These are phyloP conservation scores for Oligophagozyma castellii DNA, from an alignment of 1,139 yeast species.

Conservation along the genomic window DNA sequence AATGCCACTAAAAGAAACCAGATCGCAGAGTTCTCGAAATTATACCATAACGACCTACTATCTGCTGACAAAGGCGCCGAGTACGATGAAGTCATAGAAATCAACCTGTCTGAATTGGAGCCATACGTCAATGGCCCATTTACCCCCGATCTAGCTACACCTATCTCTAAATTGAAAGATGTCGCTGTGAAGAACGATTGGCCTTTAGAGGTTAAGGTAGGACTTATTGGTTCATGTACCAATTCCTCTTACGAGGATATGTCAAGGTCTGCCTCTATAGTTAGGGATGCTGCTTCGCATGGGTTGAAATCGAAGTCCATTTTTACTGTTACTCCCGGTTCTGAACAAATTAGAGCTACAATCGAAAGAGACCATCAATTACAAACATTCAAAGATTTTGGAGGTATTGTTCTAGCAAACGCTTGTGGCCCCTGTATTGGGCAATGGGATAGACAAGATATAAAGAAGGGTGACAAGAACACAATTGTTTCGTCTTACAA, in stretches of 20 bases:
- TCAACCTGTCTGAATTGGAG: slow-evolving; percentile 88
- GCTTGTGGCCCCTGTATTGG: slow-evolving; percentile 99
- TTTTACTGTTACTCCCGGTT: slow-evolving; percentile 96
- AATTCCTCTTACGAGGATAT: slow-evolving; percentile 98
- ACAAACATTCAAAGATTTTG: slow-evolving; percentile 78
- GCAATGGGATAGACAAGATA: slow-evolving; percentile 98
- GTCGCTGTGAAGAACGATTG: slow-evolving; percentile 79
- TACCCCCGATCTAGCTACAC: slow-evolving; percentile 98
- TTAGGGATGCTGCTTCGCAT: slow-evolving; percentile 78
- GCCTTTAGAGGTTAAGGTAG: slow-evolving; percentile 92
- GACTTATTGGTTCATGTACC: slow-evolving; percentile 98
- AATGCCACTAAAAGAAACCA: slow-evolving; percentile 75
- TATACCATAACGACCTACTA: slow-evolving; percentile 65
- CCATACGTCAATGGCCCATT: slow-evolving; percentile 98
- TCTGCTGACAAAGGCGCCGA: slow-evolving; percentile 90
- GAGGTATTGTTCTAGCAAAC: slow-evolving; percentile 92
- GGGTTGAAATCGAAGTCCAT: slow-evolving; percentile 85
- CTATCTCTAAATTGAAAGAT: slow-evolving; percentile 84
- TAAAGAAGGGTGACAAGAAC: slow-evolving; percentile 96
- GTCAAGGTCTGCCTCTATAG: slow-evolving; percentile 94
- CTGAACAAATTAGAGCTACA: slow-evolving; percentile 98
- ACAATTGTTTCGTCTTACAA: slow-evolving; percentile 97
- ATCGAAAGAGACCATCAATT: slow-evolving; percentile 95
- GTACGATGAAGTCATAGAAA: slow-evolving; percentile 91
- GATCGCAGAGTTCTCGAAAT: slow-evolving; percentile 70